Base-by-base conservation (phyloP, 164 flowering plant species). In the Sextonia rubra region DNA sequence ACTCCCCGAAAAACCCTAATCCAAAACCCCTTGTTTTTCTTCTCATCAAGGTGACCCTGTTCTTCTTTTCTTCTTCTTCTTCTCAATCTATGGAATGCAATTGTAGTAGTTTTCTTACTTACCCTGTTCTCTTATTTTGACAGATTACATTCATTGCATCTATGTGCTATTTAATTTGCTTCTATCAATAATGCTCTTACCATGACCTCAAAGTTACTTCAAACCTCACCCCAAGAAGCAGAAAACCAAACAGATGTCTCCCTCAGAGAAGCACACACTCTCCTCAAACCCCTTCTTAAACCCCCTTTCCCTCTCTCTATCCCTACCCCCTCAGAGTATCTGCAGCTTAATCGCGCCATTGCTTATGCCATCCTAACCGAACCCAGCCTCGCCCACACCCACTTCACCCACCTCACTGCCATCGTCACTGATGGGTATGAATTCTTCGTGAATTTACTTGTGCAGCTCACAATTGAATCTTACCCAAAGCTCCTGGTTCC, bases 381-480 rank as follows among this genome's bases (percentile, higher is more conserved):
- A 72, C 85, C 97, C 76, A 78, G 77, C 5, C 67, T 73, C 18
- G 80, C 83, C 22, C 81, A 81, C 77, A 71, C 74, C 47, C 92
- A 88, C 69, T 77, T 91, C 48, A 93, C 88, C 78, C 89, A 92
- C 75, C 80, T 92, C 49, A 86, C 86, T 74, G 93, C 88, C 18
- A 79, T 88, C 30, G 83, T 93, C 44, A 85, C 84, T 47, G 99
- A 95, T 74, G 96, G 97, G 63, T 95, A 92, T 71, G 69, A 32
- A 5, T 81, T 77, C 3, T 91, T 90, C 72, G 77, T 82, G 17
- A 73, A 66, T 73, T 76, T 86, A 65, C 78, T 87, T 49, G 47
- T 73, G 30, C 82, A 71, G 60, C 11, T 91, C 55, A 93, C 82
- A 25, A 73, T 71, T 70, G 88, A 86, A 48, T 74, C 87, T 66